Conservation (phyloP, 495 filamentous ascomycete genomes). For the Oleoguttula mirabilis region DNA sequence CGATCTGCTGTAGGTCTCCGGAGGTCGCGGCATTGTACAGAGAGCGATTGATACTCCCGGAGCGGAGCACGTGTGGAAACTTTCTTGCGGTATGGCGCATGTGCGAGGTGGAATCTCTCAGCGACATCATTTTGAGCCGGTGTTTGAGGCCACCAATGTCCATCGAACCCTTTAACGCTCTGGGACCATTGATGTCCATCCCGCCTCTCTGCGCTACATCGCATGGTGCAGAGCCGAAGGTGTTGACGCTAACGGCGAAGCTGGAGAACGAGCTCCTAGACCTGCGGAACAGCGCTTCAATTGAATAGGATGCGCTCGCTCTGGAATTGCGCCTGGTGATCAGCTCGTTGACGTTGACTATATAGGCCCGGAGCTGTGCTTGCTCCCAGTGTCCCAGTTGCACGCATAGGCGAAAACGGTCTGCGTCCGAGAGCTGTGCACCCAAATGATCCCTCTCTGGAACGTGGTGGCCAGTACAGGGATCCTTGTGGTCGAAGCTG, state of each 20-base stretch:
- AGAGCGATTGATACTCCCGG: background rate
- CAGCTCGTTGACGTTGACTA: slow-evolving; percentile 1
- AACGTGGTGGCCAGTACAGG: slow-evolving; percentile 8
- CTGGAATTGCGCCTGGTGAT: background rate
- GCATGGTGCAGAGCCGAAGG: slow-evolving; percentile 9
- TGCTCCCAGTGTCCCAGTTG: slow-evolving; percentile 12
- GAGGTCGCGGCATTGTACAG: slow-evolving; percentile 9
- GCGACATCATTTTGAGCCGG: slow-evolving; percentile 8
- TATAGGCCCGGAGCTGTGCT: slow-evolving; percentile 5
- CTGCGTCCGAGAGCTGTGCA: slow-evolving; percentile 1
- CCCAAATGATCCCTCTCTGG: background rate
- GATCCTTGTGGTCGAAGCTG: slow-evolving; percentile 2
- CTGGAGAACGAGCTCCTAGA: slow-evolving; percentile 2
- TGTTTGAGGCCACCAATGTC: slow-evolving; percentile 6
- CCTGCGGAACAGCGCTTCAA: slow-evolving; percentile 2
- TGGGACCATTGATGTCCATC: slow-evolving; percentile 3
- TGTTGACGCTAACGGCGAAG: slow-evolving; percentile 12
- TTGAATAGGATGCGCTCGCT: slow-evolving; percentile 2
- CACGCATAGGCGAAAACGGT: slow-evolving; percentile 1
- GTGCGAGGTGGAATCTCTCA: background rate
- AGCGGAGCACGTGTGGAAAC: background rate
- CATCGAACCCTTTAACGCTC: background rate
- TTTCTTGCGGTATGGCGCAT: background rate
- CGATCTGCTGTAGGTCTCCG: slow-evolving; percentile 1
- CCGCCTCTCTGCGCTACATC: background rate